phyloP scores from a whole-genome alignment of 768 basidiomycete genomes.

The Tremella mesenterica region DNA sequence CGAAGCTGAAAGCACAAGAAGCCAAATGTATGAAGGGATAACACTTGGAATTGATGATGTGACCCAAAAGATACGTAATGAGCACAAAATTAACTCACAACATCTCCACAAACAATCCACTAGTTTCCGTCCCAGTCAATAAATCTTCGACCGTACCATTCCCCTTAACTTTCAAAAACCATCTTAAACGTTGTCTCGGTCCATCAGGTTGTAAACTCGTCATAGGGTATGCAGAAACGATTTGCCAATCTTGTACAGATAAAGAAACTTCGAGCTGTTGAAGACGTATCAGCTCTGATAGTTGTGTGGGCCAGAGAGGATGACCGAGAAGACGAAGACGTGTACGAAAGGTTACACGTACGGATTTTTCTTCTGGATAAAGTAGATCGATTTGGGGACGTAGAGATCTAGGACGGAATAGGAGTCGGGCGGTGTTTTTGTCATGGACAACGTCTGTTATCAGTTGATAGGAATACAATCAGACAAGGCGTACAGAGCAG shows the following conservation, averaged over 20 bases:
- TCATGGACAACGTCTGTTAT: constrained; percentile 32
- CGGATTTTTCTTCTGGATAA: constrained; percentile 29
- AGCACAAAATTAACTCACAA: constrained; percentile 20
- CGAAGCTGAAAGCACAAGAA: no score
- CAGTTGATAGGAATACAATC: not conserved
- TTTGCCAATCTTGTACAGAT: constrained; percentile 32
- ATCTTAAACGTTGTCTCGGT: constrained; percentile 27
- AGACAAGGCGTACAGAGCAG: not conserved
- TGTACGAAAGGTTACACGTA: constrained; percentile 6
- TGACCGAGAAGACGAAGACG: not conserved
- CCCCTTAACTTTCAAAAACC: constrained; percentile 33
- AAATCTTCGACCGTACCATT: constrained; percentile 35
- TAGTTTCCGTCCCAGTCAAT: constrained; percentile 31
- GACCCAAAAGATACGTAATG: no score
- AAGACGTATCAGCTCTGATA: not conserved
- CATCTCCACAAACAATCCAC: constrained; percentile 34
- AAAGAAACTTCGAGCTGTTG: constrained; percentile 36
- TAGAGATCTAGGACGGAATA: constrained; percentile 36
- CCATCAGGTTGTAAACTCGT: constrained; percentile 27
- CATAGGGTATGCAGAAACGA: constrained; percentile 37
- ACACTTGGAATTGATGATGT: no score
- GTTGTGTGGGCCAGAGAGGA: not conserved
- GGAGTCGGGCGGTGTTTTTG: constrained; percentile 29
- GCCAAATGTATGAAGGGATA: no score
- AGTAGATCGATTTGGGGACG: constrained; percentile 32